phyloP scores from a whole-genome alignment of 2,329 filamentous ascomycete species.

The Furcasterigmium furcatum region DNA sequence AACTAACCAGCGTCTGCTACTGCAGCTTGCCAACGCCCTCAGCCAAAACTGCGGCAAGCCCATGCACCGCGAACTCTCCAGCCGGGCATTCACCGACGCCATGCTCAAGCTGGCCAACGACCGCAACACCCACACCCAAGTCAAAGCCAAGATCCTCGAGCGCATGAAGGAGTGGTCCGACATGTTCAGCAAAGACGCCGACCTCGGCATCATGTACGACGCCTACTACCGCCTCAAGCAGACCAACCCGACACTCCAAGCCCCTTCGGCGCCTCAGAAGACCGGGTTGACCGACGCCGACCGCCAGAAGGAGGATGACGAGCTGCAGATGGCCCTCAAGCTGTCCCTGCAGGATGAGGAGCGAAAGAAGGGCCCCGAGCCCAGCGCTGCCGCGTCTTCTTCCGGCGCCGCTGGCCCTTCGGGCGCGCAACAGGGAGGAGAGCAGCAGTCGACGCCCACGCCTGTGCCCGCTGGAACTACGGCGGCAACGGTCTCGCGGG shows the following conservation, averaged over 20 bases:
- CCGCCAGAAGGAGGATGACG: constrained; percentile 92
- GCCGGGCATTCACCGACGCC: constrained; percentile 90
- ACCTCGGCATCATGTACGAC: constrained; percentile 96
- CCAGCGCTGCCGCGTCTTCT: constrained; percentile 30
- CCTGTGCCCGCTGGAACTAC: constrained; percentile 79
- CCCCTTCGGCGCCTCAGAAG: constrained; percentile 92
- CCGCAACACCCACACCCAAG: constrained; percentile 91
- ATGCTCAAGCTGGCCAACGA: constrained; percentile 88
- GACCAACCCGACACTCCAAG: constrained; percentile 81
- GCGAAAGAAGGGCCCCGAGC: constrained; percentile 46
- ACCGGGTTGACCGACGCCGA: constrained; percentile 86
- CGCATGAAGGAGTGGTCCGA: constrained; percentile 95
- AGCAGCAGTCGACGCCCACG: constrained; percentile 42
- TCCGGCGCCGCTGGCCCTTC: constrained; percentile 25
- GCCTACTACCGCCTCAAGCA: constrained; percentile 85
- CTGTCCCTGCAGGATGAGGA: constrained; percentile 89
- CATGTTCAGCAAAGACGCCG: constrained; percentile 86
- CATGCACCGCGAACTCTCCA: constrained; percentile 87
- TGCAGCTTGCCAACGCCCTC: constrained; percentile 79
- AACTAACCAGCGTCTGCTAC: background rate
- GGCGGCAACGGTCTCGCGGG: constrained; percentile 91
- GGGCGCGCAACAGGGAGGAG: constrained; percentile 23
- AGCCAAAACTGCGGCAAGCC: constrained; percentile 86
- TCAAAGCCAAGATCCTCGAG: constrained; percentile 95
- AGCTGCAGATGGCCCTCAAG: constrained; percentile 92